Percentiles rank a stretch among this genome's conserved stretches.
phyloP scores from a whole-genome alignment of 805 yeast genomes.

The Yarrowia sp. region DNA sequence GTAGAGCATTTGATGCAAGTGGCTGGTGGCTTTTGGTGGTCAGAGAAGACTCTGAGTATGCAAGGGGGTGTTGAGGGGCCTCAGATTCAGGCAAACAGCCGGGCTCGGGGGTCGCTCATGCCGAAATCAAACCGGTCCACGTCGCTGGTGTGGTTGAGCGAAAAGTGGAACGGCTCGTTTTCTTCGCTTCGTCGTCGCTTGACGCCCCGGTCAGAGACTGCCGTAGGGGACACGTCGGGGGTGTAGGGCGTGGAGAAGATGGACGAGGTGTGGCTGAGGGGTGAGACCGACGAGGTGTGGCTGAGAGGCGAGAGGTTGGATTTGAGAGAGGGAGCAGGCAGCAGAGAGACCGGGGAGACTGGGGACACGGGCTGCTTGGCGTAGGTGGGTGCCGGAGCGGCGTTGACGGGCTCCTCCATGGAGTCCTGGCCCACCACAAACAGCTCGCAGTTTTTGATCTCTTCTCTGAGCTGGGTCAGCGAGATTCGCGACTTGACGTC shows the following conservation, averaged over 20 bases:
- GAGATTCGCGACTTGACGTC: conserved; percentile 7
- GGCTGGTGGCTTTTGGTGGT: too few relatives aligned
- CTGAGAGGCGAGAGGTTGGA: conserved; percentile 23
- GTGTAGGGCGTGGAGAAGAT: conserved; percentile 36
- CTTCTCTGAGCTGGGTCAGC: conserved; percentile 39
- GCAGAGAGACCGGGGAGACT: conserved; percentile 11
- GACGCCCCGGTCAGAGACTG: conserved; percentile 17
- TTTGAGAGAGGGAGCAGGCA: conserved; percentile 34
- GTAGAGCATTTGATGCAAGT: background rate
- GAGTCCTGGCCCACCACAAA: conserved; percentile 7
- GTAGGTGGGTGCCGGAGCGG: background rate
- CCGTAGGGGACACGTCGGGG: conserved; percentile 18
- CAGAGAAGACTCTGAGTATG: background rate
- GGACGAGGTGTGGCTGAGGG: conserved; percentile 15
- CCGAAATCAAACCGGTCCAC: conserved; percentile 32
- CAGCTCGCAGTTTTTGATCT: conserved; percentile 32
- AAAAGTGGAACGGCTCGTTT: conserved; percentile 21
- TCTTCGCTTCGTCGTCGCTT: conserved; percentile 28
- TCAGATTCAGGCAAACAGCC: background rate
- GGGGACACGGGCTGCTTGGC: background rate
- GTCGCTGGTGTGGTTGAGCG: conserved; percentile 23
- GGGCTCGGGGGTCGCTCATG: conserved; percentile 26
- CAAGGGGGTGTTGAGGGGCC: too few relatives aligned
- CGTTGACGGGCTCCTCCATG: background rate
- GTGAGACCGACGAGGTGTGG: conserved; percentile 16